phyloP scores from a whole-genome alignment of 768 basidiomycete species.

The Tubosaeta sp. region DNA sequence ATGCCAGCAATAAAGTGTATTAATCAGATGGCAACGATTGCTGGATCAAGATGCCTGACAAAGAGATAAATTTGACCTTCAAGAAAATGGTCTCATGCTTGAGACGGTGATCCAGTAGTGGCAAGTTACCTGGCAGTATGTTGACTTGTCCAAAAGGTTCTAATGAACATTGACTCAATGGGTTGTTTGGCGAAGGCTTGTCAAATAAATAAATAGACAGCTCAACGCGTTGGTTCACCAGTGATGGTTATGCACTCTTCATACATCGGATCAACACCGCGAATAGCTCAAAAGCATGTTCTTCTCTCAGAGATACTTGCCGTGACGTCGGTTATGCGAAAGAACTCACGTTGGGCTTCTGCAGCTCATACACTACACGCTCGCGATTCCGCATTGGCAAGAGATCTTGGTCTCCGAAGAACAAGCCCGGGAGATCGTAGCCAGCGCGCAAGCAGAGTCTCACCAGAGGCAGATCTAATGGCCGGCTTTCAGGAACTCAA shows the following conservation, averaged over 20 bases:
- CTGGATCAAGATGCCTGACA: no score
- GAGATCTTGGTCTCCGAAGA: slow-evolving; percentile 69
- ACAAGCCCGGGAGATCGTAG: slow-evolving; percentile 44
- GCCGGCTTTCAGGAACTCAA: slow-evolving; percentile 84
- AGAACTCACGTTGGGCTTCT: slow-evolving; percentile 95
- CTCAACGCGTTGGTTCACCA: neutral
- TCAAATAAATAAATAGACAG: slow-evolving; percentile 23
- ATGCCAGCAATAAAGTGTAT: neutral
- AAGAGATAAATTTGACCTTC: no score
- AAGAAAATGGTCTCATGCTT: no score
- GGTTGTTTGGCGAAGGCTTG: slow-evolving; percentile 25
- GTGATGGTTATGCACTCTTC: slow-evolving; percentile 14
- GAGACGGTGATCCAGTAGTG: no score
- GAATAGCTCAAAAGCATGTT: slow-evolving; percentile 67
- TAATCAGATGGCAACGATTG: neutral
- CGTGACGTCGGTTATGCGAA: slow-evolving; percentile 93
- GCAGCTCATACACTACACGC: slow-evolving; percentile 57
- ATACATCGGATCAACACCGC: slow-evolving; percentile 8
- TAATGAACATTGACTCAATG: no score
- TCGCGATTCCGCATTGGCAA: slow-evolving; percentile 66
- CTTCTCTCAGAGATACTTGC: slow-evolving; percentile 86
- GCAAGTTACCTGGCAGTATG: no score
- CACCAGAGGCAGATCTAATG: slow-evolving; percentile 83
- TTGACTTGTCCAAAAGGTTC: no score
- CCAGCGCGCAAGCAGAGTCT: slow-evolving; percentile 46